Percentiles rank a stretch among this genome's conserved stretches.
phyloP scores from a whole-genome alignment of 768 basidiomycete species.

The Agaricus blazei region DNA sequence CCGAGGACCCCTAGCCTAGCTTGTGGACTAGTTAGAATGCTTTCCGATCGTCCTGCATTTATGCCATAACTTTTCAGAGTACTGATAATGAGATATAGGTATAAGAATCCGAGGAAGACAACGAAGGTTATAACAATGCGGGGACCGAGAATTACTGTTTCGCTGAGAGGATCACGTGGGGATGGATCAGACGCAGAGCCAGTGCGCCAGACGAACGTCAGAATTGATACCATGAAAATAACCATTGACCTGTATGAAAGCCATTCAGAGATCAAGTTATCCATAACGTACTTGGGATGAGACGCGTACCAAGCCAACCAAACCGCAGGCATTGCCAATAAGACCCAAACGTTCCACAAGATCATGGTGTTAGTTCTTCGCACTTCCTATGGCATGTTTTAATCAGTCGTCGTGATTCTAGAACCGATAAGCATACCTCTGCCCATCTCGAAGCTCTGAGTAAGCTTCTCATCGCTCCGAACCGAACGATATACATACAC shows the following conservation, averaged over 20 bases:
- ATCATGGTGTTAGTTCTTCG: slow-evolving; percentile 30
- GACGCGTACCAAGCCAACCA: slow-evolving; percentile 61
- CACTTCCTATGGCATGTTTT: slow-evolving; percentile 43
- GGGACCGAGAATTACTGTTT: slow-evolving; percentile 38
- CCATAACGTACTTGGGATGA: background rate
- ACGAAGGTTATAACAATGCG: slow-evolving; percentile 52
- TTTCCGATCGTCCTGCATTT: slow-evolving; percentile 16
- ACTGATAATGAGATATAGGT: slow-evolving; percentile 54
- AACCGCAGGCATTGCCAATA: slow-evolving; percentile 48
- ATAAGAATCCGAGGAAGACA: slow-evolving; percentile 54
- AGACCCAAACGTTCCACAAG: slow-evolving; percentile 33
- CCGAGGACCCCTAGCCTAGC: background rate
- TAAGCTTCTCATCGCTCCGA: slow-evolving; percentile 70
- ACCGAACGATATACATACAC: slow-evolving; percentile 68
- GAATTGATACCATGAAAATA: slow-evolving; percentile 55
- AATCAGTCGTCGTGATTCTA: background rate
- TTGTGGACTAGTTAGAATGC: slow-evolving; percentile 11
- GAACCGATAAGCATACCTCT: slow-evolving; percentile 35
- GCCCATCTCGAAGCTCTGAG: slow-evolving; percentile 69
- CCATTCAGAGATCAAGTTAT: background rate
- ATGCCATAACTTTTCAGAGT: slow-evolving; percentile 59
- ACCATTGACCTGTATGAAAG: slow-evolving; percentile 52
- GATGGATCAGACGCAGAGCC: slow-evolving; percentile 40
- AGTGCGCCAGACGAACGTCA: slow-evolving; percentile 69
- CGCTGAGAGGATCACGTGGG: slow-evolving; percentile 30